These are phyloP conservation scores for Mortierella sp. DNA, from an alignment of 371 early-diverging fungal genomes.

Conservation along the genomic window DNA sequence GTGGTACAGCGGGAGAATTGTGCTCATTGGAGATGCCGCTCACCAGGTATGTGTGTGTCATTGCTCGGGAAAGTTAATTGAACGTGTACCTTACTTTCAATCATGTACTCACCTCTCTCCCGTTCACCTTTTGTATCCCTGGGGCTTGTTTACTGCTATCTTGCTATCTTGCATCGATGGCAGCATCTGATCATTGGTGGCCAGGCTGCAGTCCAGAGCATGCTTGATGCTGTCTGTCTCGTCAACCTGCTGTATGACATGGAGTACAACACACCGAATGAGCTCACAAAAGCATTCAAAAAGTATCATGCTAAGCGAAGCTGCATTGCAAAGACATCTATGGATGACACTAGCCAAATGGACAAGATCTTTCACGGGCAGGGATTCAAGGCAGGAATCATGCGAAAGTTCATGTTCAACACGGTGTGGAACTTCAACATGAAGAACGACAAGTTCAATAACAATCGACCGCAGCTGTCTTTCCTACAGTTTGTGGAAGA, in stretches of 20 bases:
- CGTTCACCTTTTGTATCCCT: too few species aligned
- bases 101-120: too few species aligned
- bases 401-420: conserved; percentile 37
- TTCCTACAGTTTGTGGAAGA: conserved; percentile 49
- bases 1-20: conserved; percentile 45
- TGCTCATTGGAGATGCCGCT: conserved; percentile 46
- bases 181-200: conserved; percentile 28
- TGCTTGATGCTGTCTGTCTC: conserved; percentile 39
- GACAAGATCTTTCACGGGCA: conserved; percentile 38
- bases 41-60: too few species aligned
- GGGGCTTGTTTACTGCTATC: too few species aligned
- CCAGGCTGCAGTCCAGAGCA: conserved; percentile 27
- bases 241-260: conserved; percentile 48
- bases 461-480: conserved; percentile 40
- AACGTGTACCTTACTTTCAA: too few species aligned
- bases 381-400: conserved; percentile 31
- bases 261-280: conserved; percentile 40
- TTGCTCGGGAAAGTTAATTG: too few species aligned
- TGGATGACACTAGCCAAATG: conserved; percentile 22
- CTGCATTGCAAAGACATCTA: conserved; percentile 14
- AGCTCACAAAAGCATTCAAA: conserved; percentile 39
- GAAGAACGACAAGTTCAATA: conserved; percentile 44
- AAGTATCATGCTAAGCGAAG: conserved; percentile 38
- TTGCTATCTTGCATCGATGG: too few species aligned
- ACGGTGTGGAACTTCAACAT: conserved; percentile 23